Conservation (phyloP, 2,329 filamentous ascomycete genomes). For the Verticillium nonalfalfae region DNA sequence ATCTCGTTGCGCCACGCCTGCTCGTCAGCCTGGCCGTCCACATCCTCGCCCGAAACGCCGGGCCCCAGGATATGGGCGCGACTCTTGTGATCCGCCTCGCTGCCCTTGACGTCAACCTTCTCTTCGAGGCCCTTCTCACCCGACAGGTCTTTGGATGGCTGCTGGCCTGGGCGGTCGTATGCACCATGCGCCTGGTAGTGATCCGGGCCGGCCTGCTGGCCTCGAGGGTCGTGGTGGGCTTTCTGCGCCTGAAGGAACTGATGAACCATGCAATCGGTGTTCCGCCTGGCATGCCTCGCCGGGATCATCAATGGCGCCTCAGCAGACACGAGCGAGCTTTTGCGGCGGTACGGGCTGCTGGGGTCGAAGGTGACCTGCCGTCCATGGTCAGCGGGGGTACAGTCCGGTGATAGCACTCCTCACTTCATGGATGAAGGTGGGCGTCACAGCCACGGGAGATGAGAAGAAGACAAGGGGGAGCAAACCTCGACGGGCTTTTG, state of each 20-base stretch:
- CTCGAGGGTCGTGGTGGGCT: background rate
- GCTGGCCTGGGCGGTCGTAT: constrained; percentile 12
- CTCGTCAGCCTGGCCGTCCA: constrained; percentile 51
- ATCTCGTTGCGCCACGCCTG: constrained; percentile 46
- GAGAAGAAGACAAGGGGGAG: background rate
- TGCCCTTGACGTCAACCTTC: constrained; percentile 27
- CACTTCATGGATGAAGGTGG: background rate
- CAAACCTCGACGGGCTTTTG: constrained; percentile 44
- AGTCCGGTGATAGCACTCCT: background rate
- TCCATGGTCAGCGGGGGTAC: background rate
- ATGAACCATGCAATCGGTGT: constrained; percentile 59
- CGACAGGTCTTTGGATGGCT: constrained; percentile 14
- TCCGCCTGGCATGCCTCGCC: constrained; percentile 20
- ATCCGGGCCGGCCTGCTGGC: background rate
- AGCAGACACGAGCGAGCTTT: constrained; percentile 55
- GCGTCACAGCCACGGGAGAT: background rate
- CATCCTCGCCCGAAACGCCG: constrained; percentile 33
- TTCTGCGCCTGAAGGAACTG: constrained; percentile 55
- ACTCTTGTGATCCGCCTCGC: constrained; percentile 49
- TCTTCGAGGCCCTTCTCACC: constrained; percentile 19
- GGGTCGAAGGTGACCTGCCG: constrained; percentile 57
- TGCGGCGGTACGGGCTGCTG: constrained; percentile 54
- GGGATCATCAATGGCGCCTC: constrained; percentile 31
- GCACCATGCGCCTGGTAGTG: constrained; percentile 21
- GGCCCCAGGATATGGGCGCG: constrained; percentile 53